Evolutionary conservation across 2,329 filamentous ascomycete genomes (phyloP), one percentile per base, ranked within the genome.

Genomic region (Fusarium beomiforme): DNA sequence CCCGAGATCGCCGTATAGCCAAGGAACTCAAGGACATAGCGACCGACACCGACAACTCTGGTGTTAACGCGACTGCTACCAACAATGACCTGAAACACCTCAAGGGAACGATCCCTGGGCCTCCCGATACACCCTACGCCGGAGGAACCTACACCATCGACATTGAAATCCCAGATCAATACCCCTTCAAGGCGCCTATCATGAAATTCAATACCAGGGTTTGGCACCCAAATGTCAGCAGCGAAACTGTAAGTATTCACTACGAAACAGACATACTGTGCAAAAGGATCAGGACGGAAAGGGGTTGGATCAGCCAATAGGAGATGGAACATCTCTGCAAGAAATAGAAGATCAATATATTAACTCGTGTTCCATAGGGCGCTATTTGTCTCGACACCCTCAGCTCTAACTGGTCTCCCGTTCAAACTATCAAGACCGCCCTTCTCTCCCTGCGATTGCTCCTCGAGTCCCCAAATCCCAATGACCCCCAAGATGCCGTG

Each of bases 221-320:
- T 75, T 99, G 95, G 95, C 96, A 99, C 81, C 96, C 96, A 36
- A 99, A 99, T 79, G 90, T 99, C 83, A 97, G 93, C 86, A 95
- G 92, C 77, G 92, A 96, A 79, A 98, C 95, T 42, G 94, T 97
- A 83, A 78, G 91, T 21, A 12, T 29, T 19, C 4, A 19, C 11
- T 13, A 6, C 21, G 9, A 6, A 13, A 37, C 2, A 3, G n/a
- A 31, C 17, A 21, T 17, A 24, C 21, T 12, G 17, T n/a, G 2
- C 8, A 29, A 14, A 17, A 16, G 24, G 51, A 5, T 8, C 17
- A 6, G 6, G 21, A 36, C 14, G 21, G 29, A 29, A 11, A 19
- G 21, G 31, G 12, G 7, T 33, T 21, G 1, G 29, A 24, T 8
- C 8, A 50, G 29, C 5, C 46, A 47, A 13, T 26, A 50, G 56